A percentile compares a stretch with the other conserved stretches of the same genome.
These are phyloP conservation scores for Persicaria tinctoria DNA, from an alignment of 148 eudicot species.

Conservation along the genomic window DNA sequence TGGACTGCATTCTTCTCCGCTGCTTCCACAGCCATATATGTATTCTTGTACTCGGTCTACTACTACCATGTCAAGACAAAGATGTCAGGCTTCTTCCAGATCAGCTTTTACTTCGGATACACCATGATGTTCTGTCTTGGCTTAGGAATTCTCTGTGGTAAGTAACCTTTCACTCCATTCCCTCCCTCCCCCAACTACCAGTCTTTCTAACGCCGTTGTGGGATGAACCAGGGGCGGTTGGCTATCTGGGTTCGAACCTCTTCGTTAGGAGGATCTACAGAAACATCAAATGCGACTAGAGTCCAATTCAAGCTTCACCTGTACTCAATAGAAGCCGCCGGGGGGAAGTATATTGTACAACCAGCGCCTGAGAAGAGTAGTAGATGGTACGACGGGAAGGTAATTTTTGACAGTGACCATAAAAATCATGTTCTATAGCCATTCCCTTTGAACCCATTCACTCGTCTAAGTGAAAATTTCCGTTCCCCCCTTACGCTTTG, in stretches of 20 bases:
- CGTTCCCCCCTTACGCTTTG: neutral
- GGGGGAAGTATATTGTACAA: neutral
- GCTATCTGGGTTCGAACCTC: slow-evolving; percentile 49
- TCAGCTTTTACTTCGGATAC: slow-evolving; percentile 96
- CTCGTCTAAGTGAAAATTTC: neutral
- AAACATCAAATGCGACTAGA: slow-evolving; percentile 58
- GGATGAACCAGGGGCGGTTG: slow-evolving; percentile 45
- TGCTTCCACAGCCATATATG: slow-evolving; percentile 81
- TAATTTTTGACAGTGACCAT: slow-evolving; percentile 4
- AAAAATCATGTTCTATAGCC: neutral
- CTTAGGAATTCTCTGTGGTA: slow-evolving; percentile 76
- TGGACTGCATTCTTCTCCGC: slow-evolving; percentile 96
- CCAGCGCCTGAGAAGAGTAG: neutral
- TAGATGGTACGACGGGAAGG: neutral
- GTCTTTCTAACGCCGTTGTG: neutral
- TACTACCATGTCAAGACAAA: slow-evolving; percentile 90
- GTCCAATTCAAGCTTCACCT: neutral
- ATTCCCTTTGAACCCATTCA: neutral
- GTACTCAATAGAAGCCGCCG: neutral
- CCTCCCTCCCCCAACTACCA: neutral
- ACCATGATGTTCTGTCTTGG: slow-evolving; percentile 84
- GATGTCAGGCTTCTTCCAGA: slow-evolving; percentile 96
- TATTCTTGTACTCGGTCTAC: slow-evolving; percentile 78
- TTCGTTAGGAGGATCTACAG: slow-evolving; percentile 63
- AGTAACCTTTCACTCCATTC: slow-evolving; percentile 15